A percentile compares a stretch with the other conserved stretches of the same genome.
Conservation (phyloP, 805 yeast species). For the Nakazawaea wickerhamii region DNA sequence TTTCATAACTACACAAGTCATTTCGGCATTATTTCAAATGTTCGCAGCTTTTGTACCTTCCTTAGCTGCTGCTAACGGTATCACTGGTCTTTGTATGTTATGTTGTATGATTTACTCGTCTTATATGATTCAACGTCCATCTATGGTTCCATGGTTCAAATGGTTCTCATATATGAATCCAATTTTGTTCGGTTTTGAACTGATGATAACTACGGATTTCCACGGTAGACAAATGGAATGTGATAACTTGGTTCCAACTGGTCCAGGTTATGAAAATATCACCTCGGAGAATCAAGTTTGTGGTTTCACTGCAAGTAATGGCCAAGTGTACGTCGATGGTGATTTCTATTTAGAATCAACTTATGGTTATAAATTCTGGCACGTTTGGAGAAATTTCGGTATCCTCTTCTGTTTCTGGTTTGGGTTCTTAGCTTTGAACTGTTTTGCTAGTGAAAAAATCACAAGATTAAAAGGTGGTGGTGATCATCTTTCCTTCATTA, state of each 20-base stretch:
- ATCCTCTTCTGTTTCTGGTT: constrained; percentile 20
- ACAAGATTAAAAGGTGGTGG: constrained; percentile 20
- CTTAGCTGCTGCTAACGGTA: constrained; percentile 49
- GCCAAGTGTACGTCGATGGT: constrained; percentile 50
- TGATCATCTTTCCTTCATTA: constrained; percentile 34
- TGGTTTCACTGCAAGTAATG: constrained; percentile 49
- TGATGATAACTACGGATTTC: constrained; percentile 35
- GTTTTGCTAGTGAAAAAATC: not conserved
- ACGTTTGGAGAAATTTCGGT: constrained; percentile 32
- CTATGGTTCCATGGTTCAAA: constrained; percentile 62
- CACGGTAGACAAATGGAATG: constrained; percentile 27
- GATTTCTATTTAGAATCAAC: constrained; percentile 43
- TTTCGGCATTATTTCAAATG: no score
- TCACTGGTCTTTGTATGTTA: constrained; percentile 51
- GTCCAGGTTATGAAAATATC: constrained; percentile 45
- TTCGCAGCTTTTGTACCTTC: constrained; percentile 42
- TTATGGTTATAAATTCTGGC: constrained; percentile 41
- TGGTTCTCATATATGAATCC: constrained; percentile 63
- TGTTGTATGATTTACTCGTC: constrained; percentile 56
- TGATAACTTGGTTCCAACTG: constrained; percentile 40
- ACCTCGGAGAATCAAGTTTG: constrained; percentile 40
- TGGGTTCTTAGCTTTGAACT: constrained; percentile 13
- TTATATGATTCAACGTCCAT: constrained; percentile 50
- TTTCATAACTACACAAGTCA: constrained; percentile 30
- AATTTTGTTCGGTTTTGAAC: constrained; percentile 46